Conservation (phyloP, 108 stramenopile species). For the Cyclotella kingstonii region DNA sequence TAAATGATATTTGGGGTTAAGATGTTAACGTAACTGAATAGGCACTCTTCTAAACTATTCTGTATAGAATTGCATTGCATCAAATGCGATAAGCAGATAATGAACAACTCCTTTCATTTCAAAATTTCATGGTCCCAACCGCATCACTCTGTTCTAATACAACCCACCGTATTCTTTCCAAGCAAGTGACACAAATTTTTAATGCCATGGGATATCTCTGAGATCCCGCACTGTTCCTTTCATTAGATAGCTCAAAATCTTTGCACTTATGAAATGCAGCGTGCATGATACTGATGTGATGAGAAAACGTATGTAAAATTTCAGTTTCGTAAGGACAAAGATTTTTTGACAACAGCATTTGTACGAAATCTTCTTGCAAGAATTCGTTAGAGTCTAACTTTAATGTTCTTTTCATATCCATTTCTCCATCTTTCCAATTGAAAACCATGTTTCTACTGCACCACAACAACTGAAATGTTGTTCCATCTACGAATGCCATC, state of each 20-base stretch:
- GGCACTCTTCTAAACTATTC: too few species aligned
- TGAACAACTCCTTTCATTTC: too few species aligned
- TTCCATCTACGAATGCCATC: constrained; percentile 14
- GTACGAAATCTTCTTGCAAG: neutral
- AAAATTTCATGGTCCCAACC: too few species aligned
- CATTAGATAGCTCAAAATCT: neutral
- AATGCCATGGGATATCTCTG: neutral
- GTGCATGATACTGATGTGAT: constrained; percentile 1
- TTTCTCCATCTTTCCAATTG: neutral
- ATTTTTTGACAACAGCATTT: neutral
- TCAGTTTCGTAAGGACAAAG: neutral
- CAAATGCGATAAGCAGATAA: too few species aligned
- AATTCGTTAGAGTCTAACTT: neutral
- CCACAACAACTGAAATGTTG: constrained; percentile 6
- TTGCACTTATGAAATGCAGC: neutral
- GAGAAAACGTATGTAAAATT: neutral
- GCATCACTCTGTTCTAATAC: too few species aligned
- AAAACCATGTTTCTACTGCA: neutral
- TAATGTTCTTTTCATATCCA: neutral
- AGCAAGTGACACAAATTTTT: neutral
- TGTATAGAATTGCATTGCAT: too few species aligned
- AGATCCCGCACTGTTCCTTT: neutral
- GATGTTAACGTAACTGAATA: too few species aligned
- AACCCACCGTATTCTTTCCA: neutral
- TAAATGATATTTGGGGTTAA: too few species aligned